Conservation (phyloP, 768 basidiomycete species). For the Suillus bovinus region DNA sequence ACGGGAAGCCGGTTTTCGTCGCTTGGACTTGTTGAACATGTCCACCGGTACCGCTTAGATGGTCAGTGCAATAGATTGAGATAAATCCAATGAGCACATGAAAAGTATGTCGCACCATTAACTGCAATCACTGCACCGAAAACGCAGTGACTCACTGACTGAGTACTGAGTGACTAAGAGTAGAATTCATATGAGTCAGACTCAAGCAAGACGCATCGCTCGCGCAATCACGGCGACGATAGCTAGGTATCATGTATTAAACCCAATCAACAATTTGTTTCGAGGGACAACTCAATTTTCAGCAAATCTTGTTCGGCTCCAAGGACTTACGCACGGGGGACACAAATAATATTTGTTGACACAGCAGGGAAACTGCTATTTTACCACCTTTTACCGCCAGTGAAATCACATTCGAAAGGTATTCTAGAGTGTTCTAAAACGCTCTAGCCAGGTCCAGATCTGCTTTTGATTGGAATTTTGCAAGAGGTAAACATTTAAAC, state of each 20-base stretch:
- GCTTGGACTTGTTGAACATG: not conserved
- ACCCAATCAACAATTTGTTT: too few species aligned
- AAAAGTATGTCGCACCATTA: too few species aligned
- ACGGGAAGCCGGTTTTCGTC: not conserved
- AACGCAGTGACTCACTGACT: not conserved
- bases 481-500: too few species aligned
- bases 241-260: not conserved
- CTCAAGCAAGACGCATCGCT: not conserved
- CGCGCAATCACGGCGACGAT: not conserved
- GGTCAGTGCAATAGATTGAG: not conserved
- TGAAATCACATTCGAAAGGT: too few species aligned
- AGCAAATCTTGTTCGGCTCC: not conserved
- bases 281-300: not conserved
- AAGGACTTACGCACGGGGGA: not conserved
- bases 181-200: not conserved
- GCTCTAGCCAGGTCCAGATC: too few species aligned
- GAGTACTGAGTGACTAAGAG: not conserved
- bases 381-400: too few species aligned
- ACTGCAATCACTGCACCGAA: too few species aligned
- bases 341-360: not conserved
- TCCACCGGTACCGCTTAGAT: too few species aligned
- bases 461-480: too few species aligned
- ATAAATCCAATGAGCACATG: not conserved
- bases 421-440: too few species aligned
- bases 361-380: too few species aligned